phyloP scores from a whole-genome alignment of 257 asterid genomes.

The Lantana camara region DNA sequence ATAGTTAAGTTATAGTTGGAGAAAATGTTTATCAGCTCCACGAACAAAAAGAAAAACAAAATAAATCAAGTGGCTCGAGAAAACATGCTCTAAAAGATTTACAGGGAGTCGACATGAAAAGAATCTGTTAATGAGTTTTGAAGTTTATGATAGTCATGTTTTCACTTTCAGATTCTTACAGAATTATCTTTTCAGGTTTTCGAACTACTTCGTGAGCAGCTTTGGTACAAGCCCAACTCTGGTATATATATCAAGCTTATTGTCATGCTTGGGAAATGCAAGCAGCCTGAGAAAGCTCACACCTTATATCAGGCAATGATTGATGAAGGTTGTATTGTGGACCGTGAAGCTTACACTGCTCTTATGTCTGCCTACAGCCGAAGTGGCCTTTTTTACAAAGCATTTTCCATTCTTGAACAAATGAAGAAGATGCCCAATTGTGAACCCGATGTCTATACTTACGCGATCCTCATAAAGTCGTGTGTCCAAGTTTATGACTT shows the following conservation, averaged over 20 bases:
- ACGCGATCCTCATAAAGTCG: conserved; percentile 81
- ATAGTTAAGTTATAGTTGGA: too few species aligned
- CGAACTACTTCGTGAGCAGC: conserved; percentile 91
- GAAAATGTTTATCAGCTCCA: too few species aligned
- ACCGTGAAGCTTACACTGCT: conserved; percentile 88
- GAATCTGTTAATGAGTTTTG: too few species aligned
- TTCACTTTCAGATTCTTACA: not conserved
- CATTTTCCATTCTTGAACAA: conserved; percentile 73
- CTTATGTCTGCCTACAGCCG: conserved; percentile 94
- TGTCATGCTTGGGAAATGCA: conserved; percentile 97
- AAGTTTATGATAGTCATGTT: too few species aligned
- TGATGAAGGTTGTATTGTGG: conserved; percentile 81
- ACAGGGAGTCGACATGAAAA: too few species aligned
- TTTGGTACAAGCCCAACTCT: conserved; percentile 82
- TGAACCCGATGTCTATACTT: conserved; percentile 89
- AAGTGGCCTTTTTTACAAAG: conserved; percentile 63
- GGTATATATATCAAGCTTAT: conserved; percentile 86
- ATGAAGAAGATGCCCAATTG: conserved; percentile 68
- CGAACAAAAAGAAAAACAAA: too few species aligned
- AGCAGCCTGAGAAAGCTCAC: conserved; percentile 96
- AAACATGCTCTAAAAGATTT: too few species aligned
- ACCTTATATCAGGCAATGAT: conserved; percentile 76
- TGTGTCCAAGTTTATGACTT: conserved; percentile 70
- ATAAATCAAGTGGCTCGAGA: too few species aligned
- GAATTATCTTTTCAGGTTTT: conserved; percentile 59